Evolutionary conservation across 352 stramenopile species (phyloP).

Genomic region (Globisporangium rhizosaccharum): DNA sequence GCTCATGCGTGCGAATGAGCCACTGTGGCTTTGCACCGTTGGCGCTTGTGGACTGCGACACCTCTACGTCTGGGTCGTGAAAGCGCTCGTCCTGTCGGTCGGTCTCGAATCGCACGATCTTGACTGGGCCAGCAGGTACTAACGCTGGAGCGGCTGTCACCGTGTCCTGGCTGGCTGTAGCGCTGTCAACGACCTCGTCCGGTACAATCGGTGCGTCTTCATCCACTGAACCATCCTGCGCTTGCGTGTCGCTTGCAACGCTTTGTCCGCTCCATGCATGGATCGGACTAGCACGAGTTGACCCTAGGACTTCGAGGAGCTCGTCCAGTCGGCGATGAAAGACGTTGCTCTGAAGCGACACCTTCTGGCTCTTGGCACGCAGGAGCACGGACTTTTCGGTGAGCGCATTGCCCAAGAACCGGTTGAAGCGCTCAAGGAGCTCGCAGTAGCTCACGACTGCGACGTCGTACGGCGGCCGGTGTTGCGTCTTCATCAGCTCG

Average conservation of each 20-base stretch:
- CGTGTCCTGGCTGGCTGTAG: neutral
- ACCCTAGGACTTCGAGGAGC: neutral
- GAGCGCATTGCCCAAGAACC: neutral
- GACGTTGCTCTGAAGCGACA: neutral
- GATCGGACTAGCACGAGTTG: neutral
- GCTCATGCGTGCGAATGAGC: neutral
- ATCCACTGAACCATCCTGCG: neutral
- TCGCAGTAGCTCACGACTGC: conserved; percentile 2
- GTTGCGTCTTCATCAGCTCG: neutral
- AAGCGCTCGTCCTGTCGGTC: neutral
- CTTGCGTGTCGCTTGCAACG: neutral
- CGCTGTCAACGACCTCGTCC: too few species aligned
- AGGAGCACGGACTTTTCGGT: neutral
- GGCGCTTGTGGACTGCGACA: neutral
- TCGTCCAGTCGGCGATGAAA: neutral
- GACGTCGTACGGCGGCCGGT: conserved; percentile 1
- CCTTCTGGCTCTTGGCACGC: conserved; percentile 1
- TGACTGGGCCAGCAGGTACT: neutral
- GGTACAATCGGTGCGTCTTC: neutral
- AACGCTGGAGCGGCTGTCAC: neutral
- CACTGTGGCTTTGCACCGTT: neutral
- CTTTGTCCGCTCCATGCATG: too few species aligned
- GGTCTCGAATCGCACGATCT: conserved; percentile 3
- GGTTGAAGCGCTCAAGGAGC: neutral
- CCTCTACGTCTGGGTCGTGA: neutral